Base-by-base conservation (phyloP, 106 monocot species). In the Dendrobium nobile region DNA sequence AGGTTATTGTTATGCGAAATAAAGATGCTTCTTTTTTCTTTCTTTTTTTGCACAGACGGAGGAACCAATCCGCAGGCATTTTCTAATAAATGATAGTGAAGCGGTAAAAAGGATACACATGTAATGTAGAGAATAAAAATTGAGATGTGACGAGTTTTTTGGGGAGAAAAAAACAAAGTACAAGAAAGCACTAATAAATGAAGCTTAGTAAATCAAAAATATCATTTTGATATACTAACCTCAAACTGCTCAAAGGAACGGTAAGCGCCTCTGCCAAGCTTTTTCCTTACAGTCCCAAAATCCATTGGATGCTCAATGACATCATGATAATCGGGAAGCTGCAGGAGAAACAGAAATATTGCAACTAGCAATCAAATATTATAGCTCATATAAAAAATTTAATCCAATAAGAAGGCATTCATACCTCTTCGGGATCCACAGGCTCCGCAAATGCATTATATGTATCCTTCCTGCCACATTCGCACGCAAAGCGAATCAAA, bases 261-360 rank as follows among this genome's bases (percentile, higher is more conserved):
- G 67, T 94, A 96, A 11, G 51, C 72, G 79, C 82, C 85, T 54
- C 83, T 82, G 9, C 79, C 86, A 47, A 96, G 82, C 80, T 94
- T 96, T 77, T 82, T 96, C 83, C 87, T 90, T 79, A 96, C 78
- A 15, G 96, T 96, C 33, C 88, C 82, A 81, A 94, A 96, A 82
- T 96, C 96, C 96, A 96, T 94, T 54, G 96, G 96, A 84, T 93
- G 90, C 78, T 94, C 90, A 74, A 94, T 94, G 75, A 96, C 85
- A 67, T 92, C 92, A 78, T 86, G 86, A 77, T 96, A 96, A 78
- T 96, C 96, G 16, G 96, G 96, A 72, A 96, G 87, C 96, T 96
- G 82, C 81, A 84, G 47, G 41, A 85, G 61, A 75, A 77, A 74
- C 42, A 74, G 42, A 37, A 73, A 72, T 73, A 78, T 17, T 7